Base-by-base conservation (phyloP, 176 grass and related monocot species). In the Juncus inflexus region DNA sequence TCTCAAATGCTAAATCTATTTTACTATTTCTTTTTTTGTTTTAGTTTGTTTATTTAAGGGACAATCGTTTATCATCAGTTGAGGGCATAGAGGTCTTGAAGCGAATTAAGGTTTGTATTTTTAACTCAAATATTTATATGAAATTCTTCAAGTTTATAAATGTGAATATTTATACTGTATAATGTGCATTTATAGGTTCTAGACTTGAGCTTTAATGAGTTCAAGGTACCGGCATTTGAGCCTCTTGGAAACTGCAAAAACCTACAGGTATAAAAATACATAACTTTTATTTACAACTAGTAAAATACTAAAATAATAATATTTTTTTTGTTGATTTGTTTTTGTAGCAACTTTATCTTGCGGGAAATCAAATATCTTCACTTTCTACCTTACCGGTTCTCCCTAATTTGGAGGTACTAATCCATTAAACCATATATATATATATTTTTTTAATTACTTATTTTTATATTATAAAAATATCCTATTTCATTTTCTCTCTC, bases 171-270 rank as follows among this genome's bases (percentile, higher is more conserved):
- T 15, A 42, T 8, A 65, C 10, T 38, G 52, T 77, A 50, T 67
- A 11, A 55, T 45, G 61, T 75, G 19, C 35, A 9, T 7, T 64
- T 74, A 15, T 76, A 97, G 92, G 92, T 97, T 81, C 87, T 97
- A 83, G 92, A 97, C 83, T 74, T 97, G 79, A 97, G 92, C 75
- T 97, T 97, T 77, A 97, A 97, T 81, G 87, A 89, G 79, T 97
- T 91, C 59, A 89, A 91, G 75, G 79, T 70, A 43, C 73, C 75
- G 52, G 87, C 80, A 60, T 91, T 97, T 74, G 92, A 91, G 67
- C 82, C 85, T 77, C 87, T 97, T 50, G 77, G 56, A 45, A 91
- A 91, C 79, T 97, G 87, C 78, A 82, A 89, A 86, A 42, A 66
- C n/a, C 85, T 97, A 50, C 87, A 91, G 82, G 92, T 97, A 60